phyloP scores from a whole-genome alignment of 1,284 basidiomycete genomes.

The Cystobasidium sp. region DNA sequence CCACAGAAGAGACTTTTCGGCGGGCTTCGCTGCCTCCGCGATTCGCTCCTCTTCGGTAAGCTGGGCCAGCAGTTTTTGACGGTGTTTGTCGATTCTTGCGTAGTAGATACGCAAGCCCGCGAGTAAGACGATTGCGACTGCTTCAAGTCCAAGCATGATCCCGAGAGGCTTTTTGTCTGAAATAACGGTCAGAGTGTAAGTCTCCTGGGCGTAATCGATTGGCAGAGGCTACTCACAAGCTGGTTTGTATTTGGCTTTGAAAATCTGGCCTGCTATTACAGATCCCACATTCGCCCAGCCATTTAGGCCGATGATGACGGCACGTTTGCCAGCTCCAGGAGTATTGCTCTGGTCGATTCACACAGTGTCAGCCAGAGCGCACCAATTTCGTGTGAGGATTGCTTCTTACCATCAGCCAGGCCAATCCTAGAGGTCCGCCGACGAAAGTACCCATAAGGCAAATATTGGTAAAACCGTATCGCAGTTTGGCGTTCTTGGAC shows the following conservation, averaged over 20 bases:
- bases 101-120: conserved; percentile 31
- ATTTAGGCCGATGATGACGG: conserved; percentile 46
- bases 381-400: no score
- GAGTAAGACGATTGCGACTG: background rate
- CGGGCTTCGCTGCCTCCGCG: conserved; percentile 31
- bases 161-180: conserved; percentile 1
- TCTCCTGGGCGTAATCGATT: background rate
- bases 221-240: background rate
- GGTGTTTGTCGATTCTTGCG: conserved; percentile 31
- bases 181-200: background rate
- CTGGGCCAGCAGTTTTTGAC: conserved; percentile 35
- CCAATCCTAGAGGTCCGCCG: conserved; percentile 34
- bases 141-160: background rate
- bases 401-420: conserved; percentile 22
- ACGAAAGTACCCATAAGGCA: conserved; percentile 44
- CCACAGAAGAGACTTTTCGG: background rate
- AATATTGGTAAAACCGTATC: conserved; percentile 46
- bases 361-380: no score
- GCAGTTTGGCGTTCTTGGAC: conserved; percentile 23
- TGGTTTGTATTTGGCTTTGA: conserved; percentile 5
- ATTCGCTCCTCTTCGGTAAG: conserved; percentile 46
- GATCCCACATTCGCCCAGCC: conserved; percentile 45
- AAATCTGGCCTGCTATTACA: conserved; percentile 35
- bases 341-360: conserved; percentile 38
- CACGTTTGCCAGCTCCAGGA: conserved; percentile 44